Conservation (phyloP, 2,329 filamentous ascomycete genomes). For the Lachnum nothofagi region DNA sequence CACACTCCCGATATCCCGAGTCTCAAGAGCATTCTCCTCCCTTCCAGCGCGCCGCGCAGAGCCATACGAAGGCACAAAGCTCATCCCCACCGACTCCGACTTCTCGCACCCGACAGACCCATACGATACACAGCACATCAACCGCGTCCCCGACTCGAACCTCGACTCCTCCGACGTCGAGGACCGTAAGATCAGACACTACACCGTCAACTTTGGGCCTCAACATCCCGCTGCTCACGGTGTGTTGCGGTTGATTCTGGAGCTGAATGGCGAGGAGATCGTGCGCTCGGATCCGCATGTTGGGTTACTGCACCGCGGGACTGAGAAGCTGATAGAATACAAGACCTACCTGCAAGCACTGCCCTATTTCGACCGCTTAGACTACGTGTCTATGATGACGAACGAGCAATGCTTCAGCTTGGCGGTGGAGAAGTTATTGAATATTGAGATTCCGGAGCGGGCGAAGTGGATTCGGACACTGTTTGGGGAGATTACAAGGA, state of each 20-base stretch:
- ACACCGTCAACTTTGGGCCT: conserved; percentile 98
- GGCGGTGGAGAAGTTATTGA: conserved; percentile 95
- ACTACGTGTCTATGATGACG: conserved; percentile 99
- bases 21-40: conserved; percentile 60
- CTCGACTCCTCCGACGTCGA: conserved; percentile 42
- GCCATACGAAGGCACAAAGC: conserved; percentile 45
- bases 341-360: conserved; percentile 98
- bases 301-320: conserved; percentile 90
- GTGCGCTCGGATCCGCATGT: conserved; percentile 95
- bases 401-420: conserved; percentile 97
- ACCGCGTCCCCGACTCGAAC: conserved; percentile 34
- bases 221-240: conserved; percentile 98
- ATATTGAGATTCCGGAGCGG: conserved; percentile 89
- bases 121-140: conserved; percentile 38
- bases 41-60: conserved; percentile 58
- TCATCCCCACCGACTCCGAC: conserved; percentile 56
- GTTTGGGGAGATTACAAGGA: conserved; percentile 89
- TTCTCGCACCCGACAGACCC: conserved; percentile 51
- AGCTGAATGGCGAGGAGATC: conserved; percentile 97
- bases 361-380: conserved; percentile 96
- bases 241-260: conserved; percentile 93
- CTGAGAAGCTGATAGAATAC: conserved; percentile 99
- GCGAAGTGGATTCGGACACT: conserved; percentile 96
- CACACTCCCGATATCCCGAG: conserved; percentile 31
- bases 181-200: conserved; percentile 88